Percentiles rank a stretch among this genome's conserved stretches.
Conservation (phyloP, 225 moss, liverwort and hornwort species). For the Sphagnum tenellum region DNA sequence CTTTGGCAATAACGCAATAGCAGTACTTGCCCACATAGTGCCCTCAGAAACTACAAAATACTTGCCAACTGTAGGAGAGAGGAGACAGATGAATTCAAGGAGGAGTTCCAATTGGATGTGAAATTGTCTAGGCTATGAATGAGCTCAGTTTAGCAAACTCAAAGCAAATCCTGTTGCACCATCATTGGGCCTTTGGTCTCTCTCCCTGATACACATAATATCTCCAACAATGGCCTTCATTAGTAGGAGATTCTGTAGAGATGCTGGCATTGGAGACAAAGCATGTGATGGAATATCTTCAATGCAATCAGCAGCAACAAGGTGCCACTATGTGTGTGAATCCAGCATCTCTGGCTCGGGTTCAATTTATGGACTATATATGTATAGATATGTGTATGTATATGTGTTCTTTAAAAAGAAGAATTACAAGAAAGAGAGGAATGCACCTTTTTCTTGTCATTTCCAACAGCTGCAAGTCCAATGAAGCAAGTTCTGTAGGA, state of each 20-base stretch:
- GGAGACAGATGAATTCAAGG: slow-evolving; percentile 85
- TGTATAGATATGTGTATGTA: too few relatives aligned
- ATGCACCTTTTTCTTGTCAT: slow-evolving; percentile 77
- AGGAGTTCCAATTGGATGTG: slow-evolving; percentile 42
- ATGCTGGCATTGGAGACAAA: slow-evolving; percentile 78
- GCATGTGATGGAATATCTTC: slow-evolving; percentile 90
- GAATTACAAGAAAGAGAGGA: neutral
- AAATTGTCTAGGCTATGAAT: slow-evolving; percentile 73
- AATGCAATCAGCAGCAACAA: neutral
- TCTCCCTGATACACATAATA: slow-evolving; percentile 64
- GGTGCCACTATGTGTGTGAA: too few relatives aligned
- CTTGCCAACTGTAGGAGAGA: slow-evolving; percentile 72
- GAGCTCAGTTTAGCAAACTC: slow-evolving; percentile 89
- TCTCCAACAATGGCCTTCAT: slow-evolving; percentile 95
- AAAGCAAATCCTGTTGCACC: slow-evolving; percentile 69
- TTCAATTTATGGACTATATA: too few relatives aligned
- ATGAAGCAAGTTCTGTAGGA: slow-evolving; percentile 79
- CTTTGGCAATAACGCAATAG: slow-evolving; percentile 78
- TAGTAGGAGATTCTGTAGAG: slow-evolving; percentile 17
- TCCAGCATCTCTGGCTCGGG: too few relatives aligned
- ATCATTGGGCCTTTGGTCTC: slow-evolving; percentile 62
- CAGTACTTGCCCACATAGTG: slow-evolving; percentile 66
- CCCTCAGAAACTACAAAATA: slow-evolving; percentile 62
- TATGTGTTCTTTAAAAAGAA: neutral
- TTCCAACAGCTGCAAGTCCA: slow-evolving; percentile 82